Evolutionary conservation across 108 stramenopile species (phyloP).

Genomic region (Phaeodactylum tricornutum): DNA sequence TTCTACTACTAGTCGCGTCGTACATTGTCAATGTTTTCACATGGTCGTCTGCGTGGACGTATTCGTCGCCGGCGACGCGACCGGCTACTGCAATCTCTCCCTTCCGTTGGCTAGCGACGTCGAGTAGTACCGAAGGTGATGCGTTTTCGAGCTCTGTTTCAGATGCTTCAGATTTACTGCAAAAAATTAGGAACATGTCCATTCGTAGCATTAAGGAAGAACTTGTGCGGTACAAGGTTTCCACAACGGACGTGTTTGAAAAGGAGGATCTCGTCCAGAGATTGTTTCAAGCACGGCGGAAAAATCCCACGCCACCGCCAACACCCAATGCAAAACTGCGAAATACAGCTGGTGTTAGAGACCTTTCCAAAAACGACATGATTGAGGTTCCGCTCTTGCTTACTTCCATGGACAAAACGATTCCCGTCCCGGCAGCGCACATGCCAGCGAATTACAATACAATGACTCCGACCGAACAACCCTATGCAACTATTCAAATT

Average conservation of each 20-base stretch:
- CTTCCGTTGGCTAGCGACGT: too few species aligned
- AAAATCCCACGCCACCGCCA: slow-evolving; percentile 1
- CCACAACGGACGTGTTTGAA: slow-evolving; percentile 40
- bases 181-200: background rate
- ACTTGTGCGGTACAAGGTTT: background rate
- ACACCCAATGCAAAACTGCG: slow-evolving; percentile 10
- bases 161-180: too few species aligned
- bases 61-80: too few species aligned
- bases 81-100: too few species aligned
- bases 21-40: too few species aligned
- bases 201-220: background rate
- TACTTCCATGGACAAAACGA: slow-evolving; percentile 24
- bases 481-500: slow-evolving; percentile 38
- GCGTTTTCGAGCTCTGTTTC: too few species aligned
- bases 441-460: slow-evolving; percentile 25
- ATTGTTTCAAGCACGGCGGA: slow-evolving; percentile 17
- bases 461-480: slow-evolving; percentile 32
- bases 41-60: too few species aligned
- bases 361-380: background rate
- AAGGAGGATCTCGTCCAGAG: slow-evolving; percentile 73
- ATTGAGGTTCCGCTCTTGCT: slow-evolving; percentile 19
- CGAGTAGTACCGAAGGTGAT: too few species aligned
- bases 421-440: slow-evolving; percentile 30
- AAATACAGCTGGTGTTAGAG: background rate
- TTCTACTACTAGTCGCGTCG: too few species aligned